A percentile compares a stretch with the other conserved stretches of the same genome.
Evolutionary conservation across 2,329 filamentous ascomycete genomes (phyloP).

Genomic region (Cryphonectria naterciae): DNA sequence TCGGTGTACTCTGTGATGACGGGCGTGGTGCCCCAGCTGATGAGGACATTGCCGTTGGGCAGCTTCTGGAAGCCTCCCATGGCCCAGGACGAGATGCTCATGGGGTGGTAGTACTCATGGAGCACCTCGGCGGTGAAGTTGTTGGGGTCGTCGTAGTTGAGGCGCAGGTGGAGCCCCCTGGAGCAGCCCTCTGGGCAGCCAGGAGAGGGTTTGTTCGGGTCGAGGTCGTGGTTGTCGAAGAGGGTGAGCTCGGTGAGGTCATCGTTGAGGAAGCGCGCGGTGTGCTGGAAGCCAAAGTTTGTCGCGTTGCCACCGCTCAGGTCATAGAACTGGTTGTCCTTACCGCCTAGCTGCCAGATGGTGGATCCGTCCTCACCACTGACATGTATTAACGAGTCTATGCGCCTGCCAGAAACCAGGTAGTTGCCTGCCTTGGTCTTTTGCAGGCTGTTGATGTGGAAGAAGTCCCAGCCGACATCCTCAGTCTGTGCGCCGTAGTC

Average conservation of each 20-base stretch:
- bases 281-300: slow-evolving; percentile 54
- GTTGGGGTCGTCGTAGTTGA: slow-evolving; percentile 38
- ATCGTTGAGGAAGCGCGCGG: slow-evolving; percentile 42
- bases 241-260: slow-evolving; percentile 48
- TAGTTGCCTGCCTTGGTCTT: slow-evolving; percentile 56
- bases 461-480: slow-evolving; percentile 54
- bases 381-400: slow-evolving; percentile 42
- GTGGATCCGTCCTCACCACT: slow-evolving; percentile 50
- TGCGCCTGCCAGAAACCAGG: slow-evolving; percentile 54
- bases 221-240: slow-evolving; percentile 50
- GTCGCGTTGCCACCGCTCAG: slow-evolving; percentile 39
- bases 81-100: slow-evolving; percentile 27
- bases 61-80: slow-evolving; percentile 29
- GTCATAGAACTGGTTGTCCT: slow-evolving; percentile 48
- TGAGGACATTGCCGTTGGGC: slow-evolving; percentile 41
- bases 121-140: slow-evolving; percentile 48
- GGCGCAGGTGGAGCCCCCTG: slow-evolving; percentile 36
- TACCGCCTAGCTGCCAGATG: slow-evolving; percentile 57
- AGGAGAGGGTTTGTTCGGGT: slow-evolving; percentile 31
- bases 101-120: slow-evolving; percentile 42
- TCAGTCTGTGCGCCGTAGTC: slow-evolving; percentile 27
- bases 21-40: slow-evolving; percentile 52
- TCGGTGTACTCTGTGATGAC: slow-evolving; percentile 50
- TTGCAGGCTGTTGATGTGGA: slow-evolving; percentile 61
- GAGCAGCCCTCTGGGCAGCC: slow-evolving; percentile 25